Conservation (phyloP, 2,329 filamentous ascomycete genomes). For the Xylariaceae sp. region DNA sequence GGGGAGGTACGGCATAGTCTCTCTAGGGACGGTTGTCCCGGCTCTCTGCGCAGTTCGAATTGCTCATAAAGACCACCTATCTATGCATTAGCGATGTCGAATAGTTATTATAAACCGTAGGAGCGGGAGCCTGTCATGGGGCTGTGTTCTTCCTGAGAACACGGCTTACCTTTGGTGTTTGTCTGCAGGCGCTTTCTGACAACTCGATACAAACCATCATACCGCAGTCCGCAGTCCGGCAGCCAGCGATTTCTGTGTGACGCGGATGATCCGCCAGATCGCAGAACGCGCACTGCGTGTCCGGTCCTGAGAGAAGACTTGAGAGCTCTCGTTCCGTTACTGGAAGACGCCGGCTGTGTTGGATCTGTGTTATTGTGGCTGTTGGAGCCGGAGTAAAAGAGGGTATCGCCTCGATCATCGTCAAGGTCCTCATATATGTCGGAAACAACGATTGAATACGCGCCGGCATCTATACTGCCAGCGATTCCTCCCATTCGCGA, state of each 20-base stretch:
- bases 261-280: slow-evolving; percentile 23
- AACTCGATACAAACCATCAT: slow-evolving; percentile 35
- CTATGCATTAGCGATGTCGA: background rate
- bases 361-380: slow-evolving; percentile 23
- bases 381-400: slow-evolving; percentile 28
- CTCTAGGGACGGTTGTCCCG: slow-evolving; percentile 21
- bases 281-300: slow-evolving; percentile 33
- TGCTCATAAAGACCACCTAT: slow-evolving; percentile 34
- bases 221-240: slow-evolving; percentile 31
- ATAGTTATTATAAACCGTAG: background rate
- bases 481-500: slow-evolving; percentile 29
- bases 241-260: slow-evolving; percentile 11
- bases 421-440: slow-evolving; percentile 22
- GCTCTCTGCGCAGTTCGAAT: slow-evolving; percentile 27
- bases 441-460: slow-evolving; percentile 34
- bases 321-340: slow-evolving; percentile 26
- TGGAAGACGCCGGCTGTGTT: slow-evolving; percentile 13
- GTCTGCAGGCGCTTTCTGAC: slow-evolving; percentile 1
- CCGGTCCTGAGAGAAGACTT: slow-evolving; percentile 20
- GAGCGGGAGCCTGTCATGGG: background rate
- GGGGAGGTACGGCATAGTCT: slow-evolving; percentile 23
- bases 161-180: slow-evolving; percentile 26
- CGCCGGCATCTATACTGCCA: slow-evolving; percentile 23
- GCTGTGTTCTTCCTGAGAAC: background rate
- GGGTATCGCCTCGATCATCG: slow-evolving; percentile 14